Evolutionary conservation across 2,329 filamentous ascomycete genomes (phyloP), one percentile per base, ranked within the genome.

Genomic region (Cladosporium sp.): DNA sequence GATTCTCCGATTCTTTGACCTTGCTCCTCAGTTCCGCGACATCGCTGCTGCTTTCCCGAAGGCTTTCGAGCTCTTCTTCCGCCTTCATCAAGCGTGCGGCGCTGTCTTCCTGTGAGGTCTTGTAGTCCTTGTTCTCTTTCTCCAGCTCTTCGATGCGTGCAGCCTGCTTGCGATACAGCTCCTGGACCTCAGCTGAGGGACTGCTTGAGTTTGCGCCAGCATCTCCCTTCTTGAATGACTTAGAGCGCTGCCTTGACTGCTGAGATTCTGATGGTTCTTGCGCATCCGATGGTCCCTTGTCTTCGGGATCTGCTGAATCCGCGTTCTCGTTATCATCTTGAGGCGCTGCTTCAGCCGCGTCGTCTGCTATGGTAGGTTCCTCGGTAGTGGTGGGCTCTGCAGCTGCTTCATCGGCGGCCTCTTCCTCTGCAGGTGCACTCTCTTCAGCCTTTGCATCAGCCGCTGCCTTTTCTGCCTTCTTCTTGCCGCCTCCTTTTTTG

Each of bases 161-260:
- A n/a, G 88, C 84, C 66, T 96, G 89, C 71, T 95, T 95, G 58
- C 85, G 80, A 71, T 93, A 95, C 51, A 96, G 89, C 60, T 95
- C 89, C 18, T 89, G 84, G 1, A 88, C 86, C 3, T 86, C 86
- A 55, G 88, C 87, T 50, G 83, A 86, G 20, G 88, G 84, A 49
- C 57, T 59, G 37, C 58, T 32, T 36, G 40, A 45, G 43, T 30
- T 45, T 17, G 36, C 42, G 20, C 43, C 52, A 3, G 41, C 32
- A 19, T 81, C 80, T 3, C 78, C 78, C 43, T 83, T 79, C 53
- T 89, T 82, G 72, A 96, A 96, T 0, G 89, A 95, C 3, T 88
- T 88, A 0, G 89, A 95, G 48, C 90, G 82, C 64, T 93, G 77
- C 66, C 91, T 90, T 34, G 89, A 95, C 66, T 95, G 88, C 47